Evolutionary conservation across 1,284 basidiomycete species (phyloP).

Genomic region (Heimioporus retisporus): DNA sequence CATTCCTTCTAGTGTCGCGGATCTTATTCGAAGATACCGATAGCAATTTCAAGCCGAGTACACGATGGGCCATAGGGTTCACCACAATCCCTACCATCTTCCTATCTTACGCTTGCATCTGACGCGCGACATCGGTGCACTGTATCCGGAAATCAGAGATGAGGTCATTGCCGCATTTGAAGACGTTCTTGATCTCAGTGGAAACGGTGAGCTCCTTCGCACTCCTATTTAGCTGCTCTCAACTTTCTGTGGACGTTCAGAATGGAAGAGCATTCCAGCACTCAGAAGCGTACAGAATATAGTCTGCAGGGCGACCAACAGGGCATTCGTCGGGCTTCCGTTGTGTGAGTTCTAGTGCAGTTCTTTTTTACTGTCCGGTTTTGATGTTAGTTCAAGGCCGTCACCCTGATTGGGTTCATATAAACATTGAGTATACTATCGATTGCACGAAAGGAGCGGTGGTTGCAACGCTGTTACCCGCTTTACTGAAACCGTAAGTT

Average conservation of each 20-base stretch:
- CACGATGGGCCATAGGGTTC: conserved; percentile 34
- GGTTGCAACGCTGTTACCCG: conserved; percentile 48
- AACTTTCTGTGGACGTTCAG: conserved; percentile 22
- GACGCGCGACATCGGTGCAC: conserved; percentile 38
- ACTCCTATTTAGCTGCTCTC: too few species aligned
- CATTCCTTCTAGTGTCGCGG: neutral
- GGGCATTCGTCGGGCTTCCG: conserved; percentile 53
- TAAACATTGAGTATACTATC: conserved; percentile 47
- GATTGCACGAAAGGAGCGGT: conserved; percentile 40
- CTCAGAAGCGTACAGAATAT: conserved; percentile 34
- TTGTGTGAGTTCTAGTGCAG: neutral
- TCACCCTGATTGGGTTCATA: conserved; percentile 47
- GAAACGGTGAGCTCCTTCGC: conserved; percentile 23
- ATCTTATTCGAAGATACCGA: neutral
- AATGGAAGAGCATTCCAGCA: conserved; percentile 41
- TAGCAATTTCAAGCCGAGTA: conserved; percentile 1
- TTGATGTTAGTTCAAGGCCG: conserved; percentile 5
- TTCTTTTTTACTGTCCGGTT: too few species aligned
- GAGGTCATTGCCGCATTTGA: conserved; percentile 45
- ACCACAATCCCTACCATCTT: conserved; percentile 41
- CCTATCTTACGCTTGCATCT: conserved; percentile 39
- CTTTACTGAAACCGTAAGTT: conserved; percentile 48
- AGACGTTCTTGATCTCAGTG: conserved; percentile 30
- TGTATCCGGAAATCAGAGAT: conserved; percentile 42
- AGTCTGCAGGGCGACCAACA: conserved; percentile 46